A percentile compares a stretch with the other conserved stretches of the same genome.
Conservation (phyloP, 2,329 filamentous ascomycete genomes). For the Passalora sequoiae region DNA sequence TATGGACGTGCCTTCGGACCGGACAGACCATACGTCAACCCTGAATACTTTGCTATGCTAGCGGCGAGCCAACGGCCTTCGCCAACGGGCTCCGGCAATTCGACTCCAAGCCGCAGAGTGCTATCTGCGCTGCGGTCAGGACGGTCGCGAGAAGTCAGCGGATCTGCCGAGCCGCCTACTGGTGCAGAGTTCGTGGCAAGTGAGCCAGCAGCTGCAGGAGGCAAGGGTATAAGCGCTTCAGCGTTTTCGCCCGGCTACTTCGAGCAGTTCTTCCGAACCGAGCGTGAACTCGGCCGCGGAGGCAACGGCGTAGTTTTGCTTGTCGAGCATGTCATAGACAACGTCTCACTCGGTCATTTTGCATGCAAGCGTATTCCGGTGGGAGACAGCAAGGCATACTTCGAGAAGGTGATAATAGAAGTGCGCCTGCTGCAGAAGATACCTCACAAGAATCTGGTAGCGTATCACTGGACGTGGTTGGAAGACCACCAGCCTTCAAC, state of each 20-base stretch:
- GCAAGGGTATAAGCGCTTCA: constrained; percentile 71
- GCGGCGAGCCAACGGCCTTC: constrained; percentile 47
- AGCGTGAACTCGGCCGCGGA: constrained; percentile 77
- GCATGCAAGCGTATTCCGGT: constrained; percentile 97
- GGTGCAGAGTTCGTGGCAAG: constrained; percentile 47
- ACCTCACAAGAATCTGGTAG: constrained; percentile 90
- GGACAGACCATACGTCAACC: constrained; percentile 66
- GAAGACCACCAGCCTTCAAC: constrained; percentile 76
- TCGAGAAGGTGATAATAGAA: constrained; percentile 84
- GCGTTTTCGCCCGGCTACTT: constrained; percentile 94
- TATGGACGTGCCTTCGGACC: constrained; percentile 42
- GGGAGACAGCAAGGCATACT: constrained; percentile 87
- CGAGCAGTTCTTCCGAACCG: constrained; percentile 84
- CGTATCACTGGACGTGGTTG: constrained; percentile 95
- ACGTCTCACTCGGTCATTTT: constrained; percentile 81
- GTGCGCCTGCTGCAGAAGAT: constrained; percentile 88
- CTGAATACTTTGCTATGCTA: constrained; percentile 93
- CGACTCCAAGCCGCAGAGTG: constrained; percentile 38
- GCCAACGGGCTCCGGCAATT: constrained; percentile 44
- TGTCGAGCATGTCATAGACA: constrained; percentile 88
- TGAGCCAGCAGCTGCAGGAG: constrained; percentile 35
- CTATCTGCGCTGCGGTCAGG: constrained; percentile 36
- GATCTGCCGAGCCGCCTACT: constrained; percentile 39
- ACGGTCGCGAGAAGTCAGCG: constrained; percentile 31
- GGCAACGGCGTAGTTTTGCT: constrained; percentile 92